phyloP scores from a whole-genome alignment of 495 filamentous ascomycete species.

The Penicillium verhagenii region DNA sequence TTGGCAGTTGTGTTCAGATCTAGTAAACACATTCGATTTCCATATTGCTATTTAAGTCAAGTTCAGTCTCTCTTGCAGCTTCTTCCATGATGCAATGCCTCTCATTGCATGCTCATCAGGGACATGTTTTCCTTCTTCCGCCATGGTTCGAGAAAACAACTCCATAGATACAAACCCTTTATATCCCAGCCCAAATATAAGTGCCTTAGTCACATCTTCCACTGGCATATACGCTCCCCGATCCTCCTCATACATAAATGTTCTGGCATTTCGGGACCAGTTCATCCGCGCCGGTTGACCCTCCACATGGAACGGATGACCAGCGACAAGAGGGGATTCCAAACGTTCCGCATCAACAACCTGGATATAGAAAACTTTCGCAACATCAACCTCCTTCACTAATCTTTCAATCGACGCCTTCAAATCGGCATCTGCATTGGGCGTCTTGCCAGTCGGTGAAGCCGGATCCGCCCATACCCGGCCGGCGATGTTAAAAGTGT shows the following conservation, averaged over 20 bases:
- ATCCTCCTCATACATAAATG: conserved; percentile 66
- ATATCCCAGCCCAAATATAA: conserved; percentile 60
- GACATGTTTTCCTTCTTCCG: conserved; percentile 48
- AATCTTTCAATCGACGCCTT: conserved; percentile 54
- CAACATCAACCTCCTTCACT: conserved; percentile 49
- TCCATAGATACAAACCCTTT: conserved; percentile 71
- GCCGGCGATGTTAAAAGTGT: conserved; percentile 74
- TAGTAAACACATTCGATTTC: background rate
- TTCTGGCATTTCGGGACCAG: conserved; percentile 71
- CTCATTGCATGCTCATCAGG: conserved; percentile 60
- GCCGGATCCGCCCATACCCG: conserved; percentile 68
- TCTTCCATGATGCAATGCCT: conserved; percentile 58
- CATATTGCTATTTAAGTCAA: conserved; percentile 1
- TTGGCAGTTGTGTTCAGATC: background rate
- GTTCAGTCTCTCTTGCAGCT: conserved; percentile 12
- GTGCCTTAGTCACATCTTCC: conserved; percentile 35
- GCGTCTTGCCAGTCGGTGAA: conserved; percentile 45
- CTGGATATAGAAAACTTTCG: conserved; percentile 72
- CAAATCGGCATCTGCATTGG: conserved; percentile 58
- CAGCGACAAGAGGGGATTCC: conserved; percentile 49
- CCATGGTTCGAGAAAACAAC: conserved; percentile 60
- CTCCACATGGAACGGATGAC: conserved; percentile 61
- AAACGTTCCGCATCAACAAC: conserved; percentile 68
- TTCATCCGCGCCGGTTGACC: conserved; percentile 67
- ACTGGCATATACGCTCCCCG: conserved; percentile 64